Conservation (phyloP, 495 filamentous ascomycete species). For the Aspergillus cavernicola region DNA sequence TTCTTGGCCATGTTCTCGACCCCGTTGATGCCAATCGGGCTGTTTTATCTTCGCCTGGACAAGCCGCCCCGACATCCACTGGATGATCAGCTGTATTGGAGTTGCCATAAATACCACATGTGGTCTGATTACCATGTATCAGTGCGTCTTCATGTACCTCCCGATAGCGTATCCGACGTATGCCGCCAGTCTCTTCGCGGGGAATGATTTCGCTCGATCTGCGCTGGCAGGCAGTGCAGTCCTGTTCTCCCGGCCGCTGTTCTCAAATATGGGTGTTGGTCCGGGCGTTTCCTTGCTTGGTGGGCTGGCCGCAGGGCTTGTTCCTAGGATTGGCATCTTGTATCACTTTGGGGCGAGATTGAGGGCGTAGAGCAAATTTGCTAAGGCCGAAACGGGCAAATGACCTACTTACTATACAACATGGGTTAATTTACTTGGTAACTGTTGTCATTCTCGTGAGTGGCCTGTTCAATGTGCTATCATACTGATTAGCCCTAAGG, state of each 20-base stretch:
- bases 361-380: not conserved
- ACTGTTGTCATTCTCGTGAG: too few species aligned
- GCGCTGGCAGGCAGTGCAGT: not conserved
- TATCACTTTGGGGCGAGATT: not conserved
- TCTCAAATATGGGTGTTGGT: not conserved
- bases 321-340: not conserved
- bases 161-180: constrained; percentile 39
- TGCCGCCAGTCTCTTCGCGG: constrained; percentile 47
- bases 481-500: too few species aligned
- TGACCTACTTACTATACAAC: too few species aligned
- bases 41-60: constrained; percentile 65
- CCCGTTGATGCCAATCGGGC: too few species aligned
- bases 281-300: not conserved
- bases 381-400: too few species aligned
- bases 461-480: too few species aligned
- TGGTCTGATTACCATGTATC: not conserved
- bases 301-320: not conserved
- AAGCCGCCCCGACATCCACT: constrained; percentile 38
- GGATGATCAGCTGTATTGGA: constrained; percentile 57
- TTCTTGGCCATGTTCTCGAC: too few species aligned
- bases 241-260: not conserved
- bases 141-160: constrained; percentile 42
- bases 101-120: constrained; percentile 34
- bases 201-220: constrained; percentile 25
- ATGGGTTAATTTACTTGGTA: too few species aligned